These are phyloP conservation scores for Globisporangium emineosum DNA, from an alignment of 352 stramenopile species.

Conservation along the genomic window DNA sequence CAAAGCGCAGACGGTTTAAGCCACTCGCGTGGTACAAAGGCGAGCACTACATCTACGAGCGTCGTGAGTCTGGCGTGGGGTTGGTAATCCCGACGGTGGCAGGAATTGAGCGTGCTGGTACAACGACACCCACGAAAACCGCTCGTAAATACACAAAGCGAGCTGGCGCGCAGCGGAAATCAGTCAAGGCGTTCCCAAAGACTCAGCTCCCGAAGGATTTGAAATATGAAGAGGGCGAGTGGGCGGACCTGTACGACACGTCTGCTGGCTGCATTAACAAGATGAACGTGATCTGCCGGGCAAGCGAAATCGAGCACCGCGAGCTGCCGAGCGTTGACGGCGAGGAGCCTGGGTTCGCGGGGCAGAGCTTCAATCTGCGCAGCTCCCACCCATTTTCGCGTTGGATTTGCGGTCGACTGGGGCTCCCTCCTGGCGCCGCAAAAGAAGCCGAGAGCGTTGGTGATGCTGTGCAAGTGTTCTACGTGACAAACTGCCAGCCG, in stretches of 20 bases:
- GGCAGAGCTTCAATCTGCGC: constrained; percentile 87
- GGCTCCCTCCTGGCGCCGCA: constrained; percentile 90
- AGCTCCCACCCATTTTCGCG: constrained; percentile 65
- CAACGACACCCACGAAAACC: constrained; percentile 49
- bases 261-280: constrained; percentile 56
- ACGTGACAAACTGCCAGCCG: constrained; percentile 89
- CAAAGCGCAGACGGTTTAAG: constrained; percentile 77
- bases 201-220: constrained; percentile 49
- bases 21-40: constrained; percentile 88
- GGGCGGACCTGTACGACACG: constrained; percentile 68
- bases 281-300: constrained; percentile 79
- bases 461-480: constrained; percentile 93
- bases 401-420: constrained; percentile 90
- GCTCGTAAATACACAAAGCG: constrained; percentile 29
- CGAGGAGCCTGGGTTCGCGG: constrained; percentile 58
- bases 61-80: constrained; percentile 75
- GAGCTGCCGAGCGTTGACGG: constrained; percentile 59
- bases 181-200: constrained; percentile 34
- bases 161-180: constrained; percentile 26
- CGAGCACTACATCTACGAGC: constrained; percentile 84
- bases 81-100: constrained; percentile 77
- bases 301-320: constrained; percentile 67
- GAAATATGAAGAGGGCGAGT: constrained; percentile 61
- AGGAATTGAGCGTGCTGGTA: constrained; percentile 62
- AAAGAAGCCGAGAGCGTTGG: constrained; percentile 95